Evolutionary conservation across 768 basidiomycete genomes (phyloP).

Genomic region (Pseudohyphozyma bogoriensis): DNA sequence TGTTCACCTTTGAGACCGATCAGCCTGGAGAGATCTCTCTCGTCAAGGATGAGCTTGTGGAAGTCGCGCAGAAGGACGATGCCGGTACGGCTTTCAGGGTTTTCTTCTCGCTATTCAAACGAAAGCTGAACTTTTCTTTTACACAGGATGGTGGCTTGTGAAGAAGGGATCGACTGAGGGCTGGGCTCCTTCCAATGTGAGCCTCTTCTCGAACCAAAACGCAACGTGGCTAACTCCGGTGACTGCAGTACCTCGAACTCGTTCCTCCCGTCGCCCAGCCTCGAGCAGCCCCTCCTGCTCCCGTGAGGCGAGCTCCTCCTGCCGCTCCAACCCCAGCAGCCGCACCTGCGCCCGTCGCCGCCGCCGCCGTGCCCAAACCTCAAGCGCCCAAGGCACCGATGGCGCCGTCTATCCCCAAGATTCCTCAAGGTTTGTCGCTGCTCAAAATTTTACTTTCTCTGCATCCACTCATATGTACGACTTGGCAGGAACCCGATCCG

Average conservation of each 20-base stretch:
- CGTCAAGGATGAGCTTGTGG: conserved; percentile 82
- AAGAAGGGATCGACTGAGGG: conserved; percentile 72
- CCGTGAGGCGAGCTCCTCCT: conserved; percentile 45
- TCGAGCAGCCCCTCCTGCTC: conserved; percentile 55
- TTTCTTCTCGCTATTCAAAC: neutral
- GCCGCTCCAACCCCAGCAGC: conserved; percentile 42
- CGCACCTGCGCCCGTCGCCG: conserved; percentile 36
- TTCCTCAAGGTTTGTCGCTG: no score
- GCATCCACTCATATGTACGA: no score
- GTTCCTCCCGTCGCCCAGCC: conserved; percentile 64
- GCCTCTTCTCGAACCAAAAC: conserved; percentile 1
- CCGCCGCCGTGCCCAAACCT: conserved; percentile 13
- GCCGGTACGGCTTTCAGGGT: conserved; percentile 47
- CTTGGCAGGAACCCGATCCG: no score
- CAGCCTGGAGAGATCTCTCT: conserved; percentile 86
- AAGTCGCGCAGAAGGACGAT: conserved; percentile 80
- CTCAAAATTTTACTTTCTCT: no score
- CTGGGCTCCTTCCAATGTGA: conserved; percentile 70
- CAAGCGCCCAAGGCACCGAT: conserved; percentile 35
- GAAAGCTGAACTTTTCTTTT: neutral
- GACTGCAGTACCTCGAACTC: conserved; percentile 42
- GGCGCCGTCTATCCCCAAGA: neutral
- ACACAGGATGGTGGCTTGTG: conserved; percentile 85
- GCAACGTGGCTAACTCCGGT: neutral
- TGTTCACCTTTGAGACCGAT: conserved; percentile 76